Evolutionary conservation across 2,329 filamentous ascomycete species (phyloP), one percentile per base, ranked within the genome.

Genomic region (Fusarium bulbicola): DNA sequence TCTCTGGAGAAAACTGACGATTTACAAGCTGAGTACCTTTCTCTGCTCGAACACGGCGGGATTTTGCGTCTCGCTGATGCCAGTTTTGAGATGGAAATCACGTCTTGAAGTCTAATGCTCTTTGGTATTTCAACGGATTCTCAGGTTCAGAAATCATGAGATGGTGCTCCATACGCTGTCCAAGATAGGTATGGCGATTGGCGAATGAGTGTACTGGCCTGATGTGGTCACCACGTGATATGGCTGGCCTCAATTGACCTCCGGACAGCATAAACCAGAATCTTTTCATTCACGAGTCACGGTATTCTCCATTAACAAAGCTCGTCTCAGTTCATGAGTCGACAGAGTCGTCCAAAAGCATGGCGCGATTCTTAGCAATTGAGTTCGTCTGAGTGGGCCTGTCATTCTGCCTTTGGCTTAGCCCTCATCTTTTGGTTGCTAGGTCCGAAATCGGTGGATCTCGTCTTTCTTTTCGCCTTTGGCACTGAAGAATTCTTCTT

Each of bases 361-460:
- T 34, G 28, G 34, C 14, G 26, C 59, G 37, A 40, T 59, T 63
- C n/a, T 37, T 15, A 28, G 15, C 49, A n/a, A 43, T 61, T 43
- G 46, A 24, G 47, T 63, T 46, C 26, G 16, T 32, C 28, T 10
- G n/a, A 13, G 39, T 66, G 61, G 61, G 64, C n/a, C 54, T 36
- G 20, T 24, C 20, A 21, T 26, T 40, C 50, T 66, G 40, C n/a
- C 39, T 66, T 46, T 43, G 32, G 54, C 47, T 32, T 68, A 61
- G 65, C 30, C 30, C 26, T 11, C 15, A 15, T 39, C 24, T 30
- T 42, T 63, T n/a, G 3, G 59, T 63, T 65, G 24, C 45, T 20
- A 15, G 36, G 59, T 40, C 67, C 67, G 67, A 70, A 53, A 70
- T 70, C 66, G 67, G 67, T 70, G 67, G 66, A 59, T 56, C 66